A percentile compares a stretch with the other conserved stretches of the same genome.
phyloP scores from a whole-genome alignment of 164 flowering plant genomes.

The Tetracentron sinense region DNA sequence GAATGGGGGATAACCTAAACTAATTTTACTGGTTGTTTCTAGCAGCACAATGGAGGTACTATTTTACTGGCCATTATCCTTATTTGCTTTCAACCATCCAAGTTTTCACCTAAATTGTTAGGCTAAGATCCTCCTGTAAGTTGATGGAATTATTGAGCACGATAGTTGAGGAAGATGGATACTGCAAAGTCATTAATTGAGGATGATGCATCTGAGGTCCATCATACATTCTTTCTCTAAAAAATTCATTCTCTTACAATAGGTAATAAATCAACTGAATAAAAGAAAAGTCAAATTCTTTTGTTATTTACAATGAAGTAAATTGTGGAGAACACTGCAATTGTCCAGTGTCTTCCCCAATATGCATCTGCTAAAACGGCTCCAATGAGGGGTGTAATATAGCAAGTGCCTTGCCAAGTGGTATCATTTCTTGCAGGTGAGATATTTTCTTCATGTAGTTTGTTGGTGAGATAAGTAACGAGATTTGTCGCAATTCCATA shows the following conservation, averaged over 20 bases:
- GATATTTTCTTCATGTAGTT: slow-evolving; percentile 59
- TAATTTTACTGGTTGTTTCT: too few relatives aligned
- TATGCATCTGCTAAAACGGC: slow-evolving; percentile 73
- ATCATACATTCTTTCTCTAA: background rate
- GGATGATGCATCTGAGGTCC: background rate
- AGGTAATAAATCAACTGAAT: background rate
- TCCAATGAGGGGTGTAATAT: slow-evolving; percentile 65
- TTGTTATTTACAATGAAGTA: slow-evolving; percentile 48
- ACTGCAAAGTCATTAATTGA: too few relatives aligned
- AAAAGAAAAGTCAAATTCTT: background rate
- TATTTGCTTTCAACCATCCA: too few relatives aligned
- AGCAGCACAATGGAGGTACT: too few relatives aligned
- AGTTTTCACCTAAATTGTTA: too few relatives aligned
- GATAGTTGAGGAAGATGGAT: too few relatives aligned
- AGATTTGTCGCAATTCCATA: slow-evolving; percentile 69
- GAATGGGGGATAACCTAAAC: too few relatives aligned
- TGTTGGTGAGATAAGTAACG: slow-evolving; percentile 52
- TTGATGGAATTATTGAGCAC: too few relatives aligned
- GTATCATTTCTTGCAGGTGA: slow-evolving; percentile 63
- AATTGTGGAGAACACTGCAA: slow-evolving; percentile 48
- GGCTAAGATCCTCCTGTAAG: too few relatives aligned
- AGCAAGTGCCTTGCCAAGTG: slow-evolving; percentile 73
- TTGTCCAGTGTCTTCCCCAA: slow-evolving; percentile 77
- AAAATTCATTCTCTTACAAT: background rate
- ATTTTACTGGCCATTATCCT: too few relatives aligned